Conservation (phyloP, 2,329 filamentous ascomycete genomes). For the Lasiodiplodia citricola region DNA sequence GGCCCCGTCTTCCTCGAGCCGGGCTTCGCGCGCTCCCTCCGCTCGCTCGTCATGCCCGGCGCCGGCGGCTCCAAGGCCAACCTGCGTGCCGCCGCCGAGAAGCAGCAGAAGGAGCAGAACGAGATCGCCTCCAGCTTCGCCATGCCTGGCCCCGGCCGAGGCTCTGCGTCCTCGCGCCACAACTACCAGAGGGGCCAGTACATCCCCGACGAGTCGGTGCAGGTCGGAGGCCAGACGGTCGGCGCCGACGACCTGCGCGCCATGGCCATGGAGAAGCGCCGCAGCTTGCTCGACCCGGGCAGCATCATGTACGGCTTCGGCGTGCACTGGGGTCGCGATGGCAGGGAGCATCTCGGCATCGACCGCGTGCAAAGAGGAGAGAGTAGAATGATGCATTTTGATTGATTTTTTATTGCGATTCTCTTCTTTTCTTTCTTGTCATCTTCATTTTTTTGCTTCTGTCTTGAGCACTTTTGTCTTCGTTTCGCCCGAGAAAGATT, state of each 20-base stretch:
- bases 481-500: not conserved
- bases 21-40: slow-evolving; percentile 37
- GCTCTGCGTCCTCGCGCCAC: not conserved
- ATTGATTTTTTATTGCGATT: slow-evolving; percentile 5
- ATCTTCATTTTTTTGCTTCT: not conserved
- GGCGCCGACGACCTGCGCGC: not conserved
- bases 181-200: not conserved
- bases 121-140: slow-evolving; percentile 18
- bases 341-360: slow-evolving; percentile 64
- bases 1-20: slow-evolving; percentile 57
- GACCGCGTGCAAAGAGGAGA: slow-evolving; percentile 53
- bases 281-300: slow-evolving; percentile 37
- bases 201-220: not conserved
- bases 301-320: slow-evolving; percentile 61
- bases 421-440: not conserved
- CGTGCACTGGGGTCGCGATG: slow-evolving; percentile 63
- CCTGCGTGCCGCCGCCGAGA: slow-evolving; percentile 21
- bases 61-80: slow-evolving; percentile 28
- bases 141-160: not conserved
- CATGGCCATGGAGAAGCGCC: slow-evolving; percentile 29
- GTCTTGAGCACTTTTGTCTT: not conserved
- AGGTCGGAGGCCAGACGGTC: not conserved
- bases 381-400: slow-evolving; percentile 31
- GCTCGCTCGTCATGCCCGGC: slow-evolving; percentile 37
- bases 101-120: slow-evolving; percentile 16